Conservation (phyloP, 257 asterid genomes). For the Voacanga thouarsii region DNA sequence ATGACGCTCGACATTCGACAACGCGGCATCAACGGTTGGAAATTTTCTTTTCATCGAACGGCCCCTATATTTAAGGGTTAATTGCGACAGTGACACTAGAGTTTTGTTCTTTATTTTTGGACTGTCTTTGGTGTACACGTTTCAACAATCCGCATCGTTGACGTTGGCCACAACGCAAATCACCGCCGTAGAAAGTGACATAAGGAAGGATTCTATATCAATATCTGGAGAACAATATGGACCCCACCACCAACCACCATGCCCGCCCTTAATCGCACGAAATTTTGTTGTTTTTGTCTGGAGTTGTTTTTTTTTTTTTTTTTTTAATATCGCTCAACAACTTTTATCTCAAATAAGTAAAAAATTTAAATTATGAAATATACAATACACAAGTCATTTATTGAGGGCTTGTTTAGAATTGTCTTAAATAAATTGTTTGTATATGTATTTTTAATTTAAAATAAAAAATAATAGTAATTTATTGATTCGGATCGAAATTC, state of each 20-base stretch:
- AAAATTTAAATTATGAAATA: too few relatives aligned
- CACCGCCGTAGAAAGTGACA: constrained; percentile 11
- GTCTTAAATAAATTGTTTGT: too few relatives aligned
- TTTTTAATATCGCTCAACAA: too few relatives aligned
- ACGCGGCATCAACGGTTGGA: constrained; percentile 25
- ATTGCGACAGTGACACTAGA: constrained; percentile 17
- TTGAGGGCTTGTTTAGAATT: too few relatives aligned
- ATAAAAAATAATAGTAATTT: too few relatives aligned
- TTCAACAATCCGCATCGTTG: not conserved
- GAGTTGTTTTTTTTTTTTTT: too few relatives aligned
- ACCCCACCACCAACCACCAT: constrained; percentile 26
- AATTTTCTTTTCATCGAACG: not conserved
- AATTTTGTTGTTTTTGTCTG: not conserved
- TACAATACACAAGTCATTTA: too few relatives aligned
- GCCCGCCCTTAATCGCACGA: constrained; percentile 6
- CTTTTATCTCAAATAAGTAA: too few relatives aligned
- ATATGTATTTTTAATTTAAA: too few relatives aligned
- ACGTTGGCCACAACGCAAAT: constrained; percentile 2
- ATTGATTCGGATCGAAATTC: not conserved
- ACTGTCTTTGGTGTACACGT: not conserved
- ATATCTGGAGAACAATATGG: not conserved
- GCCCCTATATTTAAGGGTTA: constrained; percentile 5
- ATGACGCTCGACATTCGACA: constrained; percentile 25
- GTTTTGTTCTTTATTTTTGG: not conserved
- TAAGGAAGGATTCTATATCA: not conserved